Evolutionary conservation across 768 basidiomycete genomes (phyloP).

Genomic region (Amyloporia xantha): DNA sequence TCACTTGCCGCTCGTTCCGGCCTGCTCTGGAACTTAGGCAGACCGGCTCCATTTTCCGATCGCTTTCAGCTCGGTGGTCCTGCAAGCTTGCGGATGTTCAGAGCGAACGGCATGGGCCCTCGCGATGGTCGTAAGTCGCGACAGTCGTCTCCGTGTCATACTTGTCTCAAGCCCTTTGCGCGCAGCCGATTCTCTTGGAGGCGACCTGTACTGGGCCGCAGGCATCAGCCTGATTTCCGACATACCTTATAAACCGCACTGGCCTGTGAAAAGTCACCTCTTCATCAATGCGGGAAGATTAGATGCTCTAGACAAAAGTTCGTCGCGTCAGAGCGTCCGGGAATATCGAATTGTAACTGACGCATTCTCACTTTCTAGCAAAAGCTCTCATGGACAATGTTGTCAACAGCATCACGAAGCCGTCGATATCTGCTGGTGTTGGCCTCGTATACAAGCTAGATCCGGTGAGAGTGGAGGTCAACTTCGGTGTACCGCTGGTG

Average conservation of each 20-base stretch:
- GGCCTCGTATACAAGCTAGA: conserved; percentile 82
- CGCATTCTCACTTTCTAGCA: conserved; percentile 19
- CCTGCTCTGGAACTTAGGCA: conserved; percentile 55
- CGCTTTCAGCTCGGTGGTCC: conserved; percentile 94
- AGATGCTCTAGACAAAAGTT: conserved; percentile 53
- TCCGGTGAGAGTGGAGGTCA: conserved; percentile 80
- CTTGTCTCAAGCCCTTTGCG: neutral
- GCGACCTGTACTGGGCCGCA: conserved; percentile 73
- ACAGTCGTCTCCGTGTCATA: neutral
- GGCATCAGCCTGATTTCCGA: conserved; percentile 73
- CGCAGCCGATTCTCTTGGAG: conserved; percentile 78
- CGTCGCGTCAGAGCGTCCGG: conserved; percentile 18
- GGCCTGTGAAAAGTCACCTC: conserved; percentile 77
- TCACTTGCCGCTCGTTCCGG: conserved; percentile 73
- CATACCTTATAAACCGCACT: conserved; percentile 64
- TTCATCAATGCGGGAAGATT: conserved; percentile 82
- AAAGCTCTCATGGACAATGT: conserved; percentile 35
- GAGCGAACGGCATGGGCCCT: conserved; percentile 70
- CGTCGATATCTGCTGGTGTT: conserved; percentile 74
- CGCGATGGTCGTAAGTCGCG: conserved; percentile 55
- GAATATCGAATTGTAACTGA: neutral
- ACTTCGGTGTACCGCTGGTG: conserved; percentile 79
- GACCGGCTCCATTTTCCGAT: conserved; percentile 63
- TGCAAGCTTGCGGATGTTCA: conserved; percentile 73
- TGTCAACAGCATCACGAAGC: conserved; percentile 35